Base-by-base conservation (phyloP, 2,329 filamentous ascomycete genomes). In the Fusarium marasasianum region DNA sequence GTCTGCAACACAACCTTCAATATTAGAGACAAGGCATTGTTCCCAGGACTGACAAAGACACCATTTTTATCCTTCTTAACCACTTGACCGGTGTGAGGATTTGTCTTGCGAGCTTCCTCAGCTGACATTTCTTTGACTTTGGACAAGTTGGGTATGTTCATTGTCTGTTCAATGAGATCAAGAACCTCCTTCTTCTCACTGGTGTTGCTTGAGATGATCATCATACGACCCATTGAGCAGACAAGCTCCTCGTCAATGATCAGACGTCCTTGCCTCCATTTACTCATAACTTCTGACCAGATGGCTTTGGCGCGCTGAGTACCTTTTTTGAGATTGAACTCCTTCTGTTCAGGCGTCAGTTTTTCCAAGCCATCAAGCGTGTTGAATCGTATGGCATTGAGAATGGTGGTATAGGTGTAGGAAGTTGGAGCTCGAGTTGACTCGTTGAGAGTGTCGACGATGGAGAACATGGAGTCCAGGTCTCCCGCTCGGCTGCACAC, bases 241-340 rank as follows among this genome's bases (percentile, higher is more conserved):
- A 97, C 92, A 26, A 98, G 85, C 63, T 89, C 84, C 81, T 96
- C 94, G 77, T 98, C 95, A 26, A 98, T 86, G 55, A 87, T 77
- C 22, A 98, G 76, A 58, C 90, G 85, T 37, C 92, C 94, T 60
- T 87, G 86, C 61, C 87, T 88, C 95, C 95, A 98, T 72, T 91
- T 91, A n/a, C 85, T 82, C 24, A 94, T 85, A 50, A 97, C 87
- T 78, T 97, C 94, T 48, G 90, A 86, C 96, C 96, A 99, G 24
- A 98, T 86, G 13, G 88, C 85, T 73, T 93, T 91, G 26, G 89
- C 94, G 69, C 94, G 91, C 26, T 88, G 82, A 31, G 97, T 84
- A 6, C 87, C 86, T 40, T 85, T 84, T 26, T 82, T 79, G 50
- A 80, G 80, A 68, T 82, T 81, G 47, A 79, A 79, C 14, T 77